A percentile compares a stretch with the other conserved stretches of the same genome.
Conservation (phyloP, 2,329 filamentous ascomycete species). For the Lecanicillium sp. region DNA sequence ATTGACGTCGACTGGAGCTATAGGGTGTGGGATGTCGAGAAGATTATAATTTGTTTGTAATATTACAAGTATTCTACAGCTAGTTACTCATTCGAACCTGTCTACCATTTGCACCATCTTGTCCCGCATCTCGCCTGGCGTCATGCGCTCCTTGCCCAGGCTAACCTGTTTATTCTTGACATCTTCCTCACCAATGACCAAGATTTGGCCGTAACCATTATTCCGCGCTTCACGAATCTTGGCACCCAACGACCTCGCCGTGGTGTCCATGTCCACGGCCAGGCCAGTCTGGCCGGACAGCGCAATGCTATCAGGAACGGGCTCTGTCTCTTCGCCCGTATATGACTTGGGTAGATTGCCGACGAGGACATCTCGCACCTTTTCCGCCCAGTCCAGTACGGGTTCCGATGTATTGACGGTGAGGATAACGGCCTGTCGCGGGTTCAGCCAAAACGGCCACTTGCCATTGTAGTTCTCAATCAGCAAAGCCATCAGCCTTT, state of each 20-base stretch:
- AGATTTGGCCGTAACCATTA: constrained; percentile 66
- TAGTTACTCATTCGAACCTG: constrained; percentile 34
- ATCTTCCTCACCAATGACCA: constrained; percentile 64
- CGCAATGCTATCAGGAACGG: constrained; percentile 25
- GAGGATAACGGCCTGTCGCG: constrained; percentile 66
- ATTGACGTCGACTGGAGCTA: background rate
- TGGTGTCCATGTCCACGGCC: constrained; percentile 63
- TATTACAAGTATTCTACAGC: background rate
- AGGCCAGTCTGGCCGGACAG: constrained; percentile 52
- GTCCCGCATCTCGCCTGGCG: constrained; percentile 34
- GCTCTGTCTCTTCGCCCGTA: constrained; percentile 25
- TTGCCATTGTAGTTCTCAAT: constrained; percentile 75
- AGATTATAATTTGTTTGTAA: background rate
- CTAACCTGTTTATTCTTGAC: constrained; percentile 49
- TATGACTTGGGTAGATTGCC: constrained; percentile 31
- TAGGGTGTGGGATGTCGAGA: background rate
- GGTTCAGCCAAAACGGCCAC: constrained; percentile 87
- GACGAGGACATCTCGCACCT: constrained; percentile 41
- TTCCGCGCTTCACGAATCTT: constrained; percentile 67
- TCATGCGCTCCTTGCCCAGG: constrained; percentile 31
- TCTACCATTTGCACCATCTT: constrained; percentile 38
- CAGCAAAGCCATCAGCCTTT: constrained; percentile 75
- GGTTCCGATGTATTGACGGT: constrained; percentile 58
- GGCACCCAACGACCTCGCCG: constrained; percentile 51
- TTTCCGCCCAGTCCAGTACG: constrained; percentile 41